Base-by-base conservation (phyloP, 2,329 filamentous ascomycete species). In the Botrytis pseudocinerea region DNA sequence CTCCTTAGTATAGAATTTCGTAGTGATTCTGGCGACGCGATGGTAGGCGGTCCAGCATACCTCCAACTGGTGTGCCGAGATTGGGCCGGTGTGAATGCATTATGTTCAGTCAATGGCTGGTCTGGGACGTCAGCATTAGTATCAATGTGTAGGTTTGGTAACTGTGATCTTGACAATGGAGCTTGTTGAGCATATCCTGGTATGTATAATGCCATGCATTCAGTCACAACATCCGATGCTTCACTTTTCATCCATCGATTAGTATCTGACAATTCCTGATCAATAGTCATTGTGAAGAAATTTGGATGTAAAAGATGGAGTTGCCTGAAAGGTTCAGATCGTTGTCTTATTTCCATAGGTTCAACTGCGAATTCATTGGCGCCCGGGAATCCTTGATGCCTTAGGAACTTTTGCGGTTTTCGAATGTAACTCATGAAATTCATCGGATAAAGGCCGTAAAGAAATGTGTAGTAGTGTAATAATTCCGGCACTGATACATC, bases 341-440 rank as follows among this genome's bases (percentile, higher is more conserved):
- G 87, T 77, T 91, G 88, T 8, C 92, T 87, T 72, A 96, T 93
- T 77, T 95, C 90, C 6, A 90, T 90, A 46, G 93, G 92, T 77
- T 95, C 91, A 4, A 95, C 87, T 78, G 95, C 92, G 61, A 95
- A 87, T 71, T 93, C 91, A 75, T 94, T 91, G 1, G 90, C 87
- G 66, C 90, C 89, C 7, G 88, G 86, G 46, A 90, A 91, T 76
- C 93, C 89, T 59, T 91, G 89, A 78, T 92, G 91, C 64, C 93
- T 90, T 16, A 96, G 84, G 79, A 92, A 95, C 76, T 91, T 89
- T 77, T 94, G 90, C 4, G 93, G 93, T 79, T 95, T 95, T 73
- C 93, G 88, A 75, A 96, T 92, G 80, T 95, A 96, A 81, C 91
- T 92, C 88, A 94, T 92, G 77, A 96, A 94, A 80, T 95, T 95